phyloP scores from a whole-genome alignment of 2,329 filamentous ascomycete genomes.

The Trichoderma atrobrunneum region DNA sequence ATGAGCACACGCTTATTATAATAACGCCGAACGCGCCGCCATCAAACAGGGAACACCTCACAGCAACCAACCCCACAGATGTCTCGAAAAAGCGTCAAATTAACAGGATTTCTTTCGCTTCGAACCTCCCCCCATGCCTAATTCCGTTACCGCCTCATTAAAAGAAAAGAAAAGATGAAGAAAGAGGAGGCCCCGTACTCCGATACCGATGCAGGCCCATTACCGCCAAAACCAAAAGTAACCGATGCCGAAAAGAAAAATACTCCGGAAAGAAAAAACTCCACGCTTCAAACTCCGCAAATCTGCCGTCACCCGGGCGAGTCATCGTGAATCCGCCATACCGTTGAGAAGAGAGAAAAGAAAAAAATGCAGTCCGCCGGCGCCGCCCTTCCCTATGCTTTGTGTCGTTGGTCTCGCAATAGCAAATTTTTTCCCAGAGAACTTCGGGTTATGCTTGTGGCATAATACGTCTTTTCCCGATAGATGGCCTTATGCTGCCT shows the following conservation, averaged over 20 bases:
- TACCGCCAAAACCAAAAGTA: slow-evolving; percentile 5
- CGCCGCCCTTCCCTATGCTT: slow-evolving; percentile 7
- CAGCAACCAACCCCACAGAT: not conserved
- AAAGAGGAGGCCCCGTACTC: slow-evolving; percentile 1
- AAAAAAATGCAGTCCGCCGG: not conserved
- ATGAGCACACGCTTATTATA: not conserved
- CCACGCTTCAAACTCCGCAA: slow-evolving; percentile 21
- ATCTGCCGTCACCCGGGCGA: slow-evolving; percentile 12
- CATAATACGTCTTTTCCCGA: not conserved
- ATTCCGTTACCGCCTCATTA: not conserved
- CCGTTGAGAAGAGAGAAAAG: not conserved
- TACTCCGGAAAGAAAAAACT: slow-evolving; percentile 8
- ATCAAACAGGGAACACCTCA: not conserved
- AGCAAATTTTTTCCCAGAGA: not conserved
- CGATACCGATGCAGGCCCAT: slow-evolving; percentile 13
- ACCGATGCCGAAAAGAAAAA: not conserved
- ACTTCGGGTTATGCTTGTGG: not conserved
- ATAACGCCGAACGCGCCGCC: not conserved
- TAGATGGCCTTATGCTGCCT: not conserved
- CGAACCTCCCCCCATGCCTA: slow-evolving; percentile 4
- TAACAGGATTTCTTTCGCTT: not conserved
- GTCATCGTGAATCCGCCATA: slow-evolving; percentile 3
- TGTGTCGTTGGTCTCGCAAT: not conserved
- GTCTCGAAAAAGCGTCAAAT: not conserved
- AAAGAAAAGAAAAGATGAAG: not conserved